Evolutionary conservation across 2,329 filamentous ascomycete species (phyloP).

Genomic region (Laburnicola sp.): DNA sequence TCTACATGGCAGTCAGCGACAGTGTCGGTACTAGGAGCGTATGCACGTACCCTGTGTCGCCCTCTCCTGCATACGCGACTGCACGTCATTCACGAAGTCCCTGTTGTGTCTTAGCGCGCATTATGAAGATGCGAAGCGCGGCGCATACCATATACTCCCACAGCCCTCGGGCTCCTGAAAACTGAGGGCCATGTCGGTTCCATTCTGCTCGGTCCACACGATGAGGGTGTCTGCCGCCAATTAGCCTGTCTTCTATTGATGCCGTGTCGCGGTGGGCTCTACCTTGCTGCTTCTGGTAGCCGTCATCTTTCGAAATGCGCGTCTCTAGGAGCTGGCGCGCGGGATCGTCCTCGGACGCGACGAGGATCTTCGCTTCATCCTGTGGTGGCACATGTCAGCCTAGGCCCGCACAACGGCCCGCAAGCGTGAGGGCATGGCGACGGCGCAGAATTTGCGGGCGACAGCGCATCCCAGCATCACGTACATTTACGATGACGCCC

Average conservation of each 20-base stretch:
- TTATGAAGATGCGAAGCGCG: constrained; percentile 8
- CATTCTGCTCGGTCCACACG: constrained; percentile 92
- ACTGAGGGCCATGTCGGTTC: constrained; percentile 94
- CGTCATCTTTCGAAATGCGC: constrained; percentile 88
- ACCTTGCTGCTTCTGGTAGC: constrained; percentile 98
- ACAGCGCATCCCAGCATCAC: constrained; percentile 36
- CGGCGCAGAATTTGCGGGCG: constrained; percentile 12
- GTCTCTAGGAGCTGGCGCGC: constrained; percentile 84
- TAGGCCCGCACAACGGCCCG: constrained; percentile 12
- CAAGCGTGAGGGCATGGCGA: constrained; percentile 17
- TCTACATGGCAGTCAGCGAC: constrained; percentile 55
- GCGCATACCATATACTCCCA: constrained; percentile 78
- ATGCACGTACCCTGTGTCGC: constrained; percentile 59
- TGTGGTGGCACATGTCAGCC: constrained; percentile 56
- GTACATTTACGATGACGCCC: constrained; percentile 72
- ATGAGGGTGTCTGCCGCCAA: constrained; percentile 80
- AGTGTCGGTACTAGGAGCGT: constrained; percentile 1
- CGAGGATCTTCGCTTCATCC: constrained; percentile 84
- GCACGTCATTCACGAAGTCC: constrained; percentile 88
- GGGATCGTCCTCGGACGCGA: constrained; percentile 91
- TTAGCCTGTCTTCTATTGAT: constrained; percentile 17
- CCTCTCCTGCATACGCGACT: constrained; percentile 70
- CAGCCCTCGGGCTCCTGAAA: constrained; percentile 98
- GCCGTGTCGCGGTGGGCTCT: constrained; percentile 33
- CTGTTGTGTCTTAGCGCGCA: constrained; percentile 52